A percentile compares a stretch with the other conserved stretches of the same genome.
Evolutionary conservation across 768 basidiomycete genomes (phyloP).

Genomic region (Xanthoconium purpureum): DNA sequence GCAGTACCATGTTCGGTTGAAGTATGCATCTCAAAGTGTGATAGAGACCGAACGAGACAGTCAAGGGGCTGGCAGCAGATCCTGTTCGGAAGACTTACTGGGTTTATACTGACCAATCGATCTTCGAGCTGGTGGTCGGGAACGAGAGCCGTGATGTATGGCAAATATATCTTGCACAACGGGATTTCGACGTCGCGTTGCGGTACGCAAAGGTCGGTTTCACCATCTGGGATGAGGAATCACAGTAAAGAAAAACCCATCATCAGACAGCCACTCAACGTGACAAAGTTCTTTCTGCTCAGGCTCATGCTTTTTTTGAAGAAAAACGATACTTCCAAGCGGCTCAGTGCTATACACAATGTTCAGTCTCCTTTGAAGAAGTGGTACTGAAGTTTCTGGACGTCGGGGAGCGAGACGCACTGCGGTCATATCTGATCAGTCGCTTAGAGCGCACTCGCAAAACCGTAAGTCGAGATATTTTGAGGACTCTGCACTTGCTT

Average conservation of each 20-base stretch:
- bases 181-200: conserved; percentile 74
- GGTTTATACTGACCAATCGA: conserved; percentile 85
- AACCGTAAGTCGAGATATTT: conserved; percentile 48
- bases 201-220: conserved; percentile 72
- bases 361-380: conserved; percentile 85
- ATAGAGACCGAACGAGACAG: conserved; percentile 73
- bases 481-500: neutral
- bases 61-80: conserved; percentile 77
- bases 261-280: conserved; percentile 83
- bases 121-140: conserved; percentile 81
- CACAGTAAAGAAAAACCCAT: conserved; percentile 4
- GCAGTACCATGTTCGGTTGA: conserved; percentile 19
- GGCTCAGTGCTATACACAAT: conserved; percentile 89
- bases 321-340: conserved; percentile 85
- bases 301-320: conserved; percentile 77
- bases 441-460: conserved; percentile 83
- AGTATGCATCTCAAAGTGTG: conserved; percentile 4
- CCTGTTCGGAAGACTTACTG: conserved; percentile 88
- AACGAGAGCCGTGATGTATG: conserved; percentile 96
- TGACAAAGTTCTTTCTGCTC: conserved; percentile 77
- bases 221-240: neutral
- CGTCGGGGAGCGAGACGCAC: conserved; percentile 82
- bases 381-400: conserved; percentile 90
- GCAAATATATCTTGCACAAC: conserved; percentile 82
- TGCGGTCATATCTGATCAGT: conserved; percentile 86